Evolutionary conservation across 768 basidiomycete species (phyloP), one percentile per base, ranked within the genome.

Genomic region (Suillus cothurnatus): DNA sequence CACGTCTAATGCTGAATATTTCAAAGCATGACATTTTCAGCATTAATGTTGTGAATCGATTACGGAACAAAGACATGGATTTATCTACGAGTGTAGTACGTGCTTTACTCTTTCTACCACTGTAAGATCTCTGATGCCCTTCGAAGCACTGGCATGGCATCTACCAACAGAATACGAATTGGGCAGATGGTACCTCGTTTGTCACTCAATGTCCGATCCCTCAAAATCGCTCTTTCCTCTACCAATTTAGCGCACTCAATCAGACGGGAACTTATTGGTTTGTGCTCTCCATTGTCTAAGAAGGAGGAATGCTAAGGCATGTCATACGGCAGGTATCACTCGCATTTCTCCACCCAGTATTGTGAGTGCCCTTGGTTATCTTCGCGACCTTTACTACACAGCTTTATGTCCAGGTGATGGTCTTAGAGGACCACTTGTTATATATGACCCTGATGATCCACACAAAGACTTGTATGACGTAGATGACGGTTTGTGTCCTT

Each of bases 401-500:
- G 19, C 9, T 39, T 19, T 39, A 38, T 9, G 57, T 58, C 36
- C n/a, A 58, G 57, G 57, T 52, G 81, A 83, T 50, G 80, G 82
- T 14, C 70, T 80, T 31, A 77, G 80, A 21, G 82, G 82, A n/a
- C 74, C 80, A 0, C 63, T 84, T 47, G 72, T 84, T 8, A 77
- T 84, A 36, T 84, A 83, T 66, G 82, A 84, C 70, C 80, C 81
- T n/a, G 36, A 77, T 23, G 83, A 85, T 64, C 84, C 84, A n/a
- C 76, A 75, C 62, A 69, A 63, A 2, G 39, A 70, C 19, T 62
- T 84, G 26, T 84, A 85, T 66, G 83, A 84, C 63, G 76, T 82
- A 17, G 83, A 84, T 63, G 76, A 85, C 69, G 82, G 82, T 82
- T 34, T 43, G 67, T 66, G 23, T 31, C 32, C 32, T 55, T 57